These are phyloP conservation scores for Ammopiptanthus mongolicus DNA, from an alignment of 306 rosid genomes.

Conservation along the genomic window DNA sequence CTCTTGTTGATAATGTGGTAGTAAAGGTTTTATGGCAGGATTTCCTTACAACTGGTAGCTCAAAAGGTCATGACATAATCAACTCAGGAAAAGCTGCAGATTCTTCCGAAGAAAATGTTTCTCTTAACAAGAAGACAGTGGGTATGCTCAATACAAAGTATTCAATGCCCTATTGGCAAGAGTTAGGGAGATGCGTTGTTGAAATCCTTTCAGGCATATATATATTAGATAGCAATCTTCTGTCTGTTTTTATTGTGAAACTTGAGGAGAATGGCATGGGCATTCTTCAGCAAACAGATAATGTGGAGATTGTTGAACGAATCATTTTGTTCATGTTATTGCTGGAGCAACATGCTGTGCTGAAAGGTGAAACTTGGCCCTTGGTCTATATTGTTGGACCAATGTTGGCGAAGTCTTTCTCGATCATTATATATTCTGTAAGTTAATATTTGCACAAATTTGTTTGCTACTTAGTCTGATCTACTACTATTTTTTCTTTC, in stretches of 20 bases:
- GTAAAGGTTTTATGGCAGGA: slow-evolving; percentile 75
- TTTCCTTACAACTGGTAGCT: slow-evolving; percentile 38
- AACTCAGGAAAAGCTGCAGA: slow-evolving; percentile 31
- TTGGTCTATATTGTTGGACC: slow-evolving; percentile 83
- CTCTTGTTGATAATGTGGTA: slow-evolving; percentile 56
- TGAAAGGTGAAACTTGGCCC: slow-evolving; percentile 77
- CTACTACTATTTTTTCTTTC: neutral
- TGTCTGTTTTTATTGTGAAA: slow-evolving; percentile 49
- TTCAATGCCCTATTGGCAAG: slow-evolving; percentile 62
- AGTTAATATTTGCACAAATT: slow-evolving; percentile 34
- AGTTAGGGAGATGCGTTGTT: slow-evolving; percentile 67
- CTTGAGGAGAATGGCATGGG: slow-evolving; percentile 52
- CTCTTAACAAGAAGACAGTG: slow-evolving; percentile 33
- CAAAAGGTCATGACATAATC: slow-evolving; percentile 40
- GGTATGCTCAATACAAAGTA: slow-evolving; percentile 35
- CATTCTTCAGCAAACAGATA: slow-evolving; percentile 46
- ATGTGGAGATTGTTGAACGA: slow-evolving; percentile 43
- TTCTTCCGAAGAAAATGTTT: slow-evolving; percentile 33
- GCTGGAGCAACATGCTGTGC: slow-evolving; percentile 64
- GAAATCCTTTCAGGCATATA: slow-evolving; percentile 61
- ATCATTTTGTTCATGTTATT: slow-evolving; percentile 56
- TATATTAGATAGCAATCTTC: slow-evolving; percentile 44
- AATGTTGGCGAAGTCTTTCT: slow-evolving; percentile 60
- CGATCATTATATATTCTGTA: slow-evolving; percentile 66
- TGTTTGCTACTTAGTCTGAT: neutral